Percentiles rank a stretch among this genome's conserved stretches.
These are phyloP conservation scores for Globisporangium okanoganense DNA, from an alignment of 352 stramenopile genomes.

Conservation along the genomic window DNA sequence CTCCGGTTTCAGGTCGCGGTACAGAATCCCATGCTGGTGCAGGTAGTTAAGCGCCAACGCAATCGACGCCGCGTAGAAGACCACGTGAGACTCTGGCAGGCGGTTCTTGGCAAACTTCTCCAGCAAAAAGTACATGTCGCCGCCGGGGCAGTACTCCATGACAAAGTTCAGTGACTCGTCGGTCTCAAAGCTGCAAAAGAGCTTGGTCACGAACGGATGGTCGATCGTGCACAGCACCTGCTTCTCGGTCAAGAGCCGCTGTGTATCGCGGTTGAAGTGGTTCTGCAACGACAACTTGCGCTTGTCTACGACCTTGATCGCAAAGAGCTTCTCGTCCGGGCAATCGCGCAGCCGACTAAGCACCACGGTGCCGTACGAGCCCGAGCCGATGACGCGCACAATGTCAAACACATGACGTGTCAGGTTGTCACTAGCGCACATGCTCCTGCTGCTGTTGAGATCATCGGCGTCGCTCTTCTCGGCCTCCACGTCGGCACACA, in stretches of 20 bases:
- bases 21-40: conserved; percentile 75
- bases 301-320: conserved; percentile 79
- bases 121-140: conserved; percentile 95
- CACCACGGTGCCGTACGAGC: conserved; percentile 73
- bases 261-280: conserved; percentile 34
- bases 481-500: conserved; percentile 37
- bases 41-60: conserved; percentile 91
- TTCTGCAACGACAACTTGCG: conserved; percentile 39
- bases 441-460: background rate
- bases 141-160: conserved; percentile 97
- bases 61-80: conserved; percentile 98
- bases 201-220: conserved; percentile 98
- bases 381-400: conserved; percentile 64
- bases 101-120: conserved; percentile 89
- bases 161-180: conserved; percentile 96
- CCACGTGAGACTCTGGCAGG: conserved; percentile 88
- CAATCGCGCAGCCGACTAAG: conserved; percentile 46
- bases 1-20: conserved; percentile 90
- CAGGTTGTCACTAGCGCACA: conserved; percentile 12
- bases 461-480: conserved; percentile 5
- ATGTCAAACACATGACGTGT: conserved; percentile 64
- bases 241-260: conserved; percentile 94
- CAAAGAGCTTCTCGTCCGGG: conserved; percentile 40
- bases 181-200: conserved; percentile 92
- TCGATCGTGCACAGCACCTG: conserved; percentile 93